Base-by-base conservation (phyloP, 2,329 filamentous ascomycete species). In the Aureobasidium melanogenum region DNA sequence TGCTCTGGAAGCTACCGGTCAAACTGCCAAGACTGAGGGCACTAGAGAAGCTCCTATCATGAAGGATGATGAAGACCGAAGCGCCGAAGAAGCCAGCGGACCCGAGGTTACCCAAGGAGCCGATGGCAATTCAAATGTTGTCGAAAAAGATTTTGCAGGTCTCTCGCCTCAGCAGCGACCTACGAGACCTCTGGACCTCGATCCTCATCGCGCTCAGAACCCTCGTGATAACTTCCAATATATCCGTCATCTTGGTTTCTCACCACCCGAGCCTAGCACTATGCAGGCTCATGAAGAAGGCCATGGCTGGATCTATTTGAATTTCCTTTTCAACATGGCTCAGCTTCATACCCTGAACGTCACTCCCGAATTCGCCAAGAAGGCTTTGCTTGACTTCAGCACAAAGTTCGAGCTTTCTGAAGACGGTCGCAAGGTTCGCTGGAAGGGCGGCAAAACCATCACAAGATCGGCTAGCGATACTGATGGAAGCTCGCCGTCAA, bases 321-420 rank as follows among this genome's bases (percentile, higher is more conserved):
- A 94, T 66, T 75, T 95, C 0, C 79, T 95, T 1, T 86, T 87
- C 69, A 91, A 88, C 68, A 82, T 95, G 78, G 90, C 91, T 0
- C 90, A 95, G 73, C 76, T 95, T 19, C 90, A 95, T 67, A 93
- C 91, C 0, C 81, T 94, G 66, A 92, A 91, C 62, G 89, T 95
- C 1, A 91, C 90, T 0, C 81, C 86, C 0, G 84, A 87, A 30
- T 93, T 93, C 67, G 85, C 94, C 41, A 85, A 88, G 62, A 82
- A 83, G 38, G 88, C 91, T 0, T 79, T 95, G 1, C 76, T 79
- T 0, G 84, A 88, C 54, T 82, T 85, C 65, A 93, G 89, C 67
- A 81, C 82, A 22, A 88, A 88, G 67, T 86, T 96, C 56, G 88
- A 95, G 69, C 71, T 95, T 0, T 93, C 89, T 0, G 77, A 78